Percentiles rank a stretch among this genome's conserved stretches.
Evolutionary conservation across 2,329 filamentous ascomycete genomes (phyloP).

Genomic region (Colletotrichum aenigma): DNA sequence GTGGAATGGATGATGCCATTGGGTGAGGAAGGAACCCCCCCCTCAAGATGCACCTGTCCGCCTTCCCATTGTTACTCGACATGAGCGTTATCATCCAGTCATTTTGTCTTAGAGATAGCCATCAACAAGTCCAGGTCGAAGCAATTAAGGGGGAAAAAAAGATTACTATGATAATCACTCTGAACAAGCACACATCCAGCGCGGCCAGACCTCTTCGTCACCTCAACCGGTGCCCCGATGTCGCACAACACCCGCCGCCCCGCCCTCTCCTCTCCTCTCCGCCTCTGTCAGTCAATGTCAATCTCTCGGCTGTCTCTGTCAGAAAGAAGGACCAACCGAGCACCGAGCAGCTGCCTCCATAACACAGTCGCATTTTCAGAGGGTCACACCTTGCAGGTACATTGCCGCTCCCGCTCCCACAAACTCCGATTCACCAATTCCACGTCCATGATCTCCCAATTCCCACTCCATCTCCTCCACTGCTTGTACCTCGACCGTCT

Average conservation of each 20-base stretch:
- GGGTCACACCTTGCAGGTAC: constrained; percentile 15
- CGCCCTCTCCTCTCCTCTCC: not conserved
- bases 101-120: not conserved
- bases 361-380: constrained; percentile 2
- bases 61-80: not conserved
- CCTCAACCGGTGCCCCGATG: not conserved
- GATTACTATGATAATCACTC: not conserved
- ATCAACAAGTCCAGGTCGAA: not conserved
- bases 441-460: not conserved
- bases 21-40: not conserved
- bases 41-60: not conserved
- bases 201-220: not conserved
- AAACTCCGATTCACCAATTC: not conserved
- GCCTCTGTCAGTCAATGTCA: not conserved
- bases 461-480: not conserved
- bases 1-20: constrained; percentile 14
- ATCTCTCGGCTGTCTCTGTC: not conserved
- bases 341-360: not conserved
- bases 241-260: not conserved
- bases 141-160: not conserved
- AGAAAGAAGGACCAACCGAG: not conserved
- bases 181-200: not conserved
- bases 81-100: not conserved
- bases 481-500: constrained; percentile 5
- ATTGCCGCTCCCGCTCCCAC: not conserved